phyloP scores from a whole-genome alignment of 2,329 filamentous ascomycete species.

The Davidsoniella eucalypti region DNA sequence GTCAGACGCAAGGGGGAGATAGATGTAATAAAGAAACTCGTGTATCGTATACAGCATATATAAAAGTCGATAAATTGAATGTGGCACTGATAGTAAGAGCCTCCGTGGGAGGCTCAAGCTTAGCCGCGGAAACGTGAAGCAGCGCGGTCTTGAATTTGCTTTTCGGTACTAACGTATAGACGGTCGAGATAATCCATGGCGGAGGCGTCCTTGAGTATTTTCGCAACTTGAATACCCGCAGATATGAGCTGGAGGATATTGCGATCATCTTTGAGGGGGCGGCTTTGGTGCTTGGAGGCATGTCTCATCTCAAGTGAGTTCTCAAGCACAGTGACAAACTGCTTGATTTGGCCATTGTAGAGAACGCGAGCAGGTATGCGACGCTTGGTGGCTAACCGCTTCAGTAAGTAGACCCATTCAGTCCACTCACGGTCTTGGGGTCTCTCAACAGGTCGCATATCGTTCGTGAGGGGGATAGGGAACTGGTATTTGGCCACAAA shows the following conservation, averaged over 20 bases:
- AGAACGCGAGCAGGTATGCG: slow-evolving; percentile 70
- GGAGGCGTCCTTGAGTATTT: slow-evolving; percentile 67
- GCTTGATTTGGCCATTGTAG: slow-evolving; percentile 83
- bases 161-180: slow-evolving; percentile 69
- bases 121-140: slow-evolving; percentile 24
- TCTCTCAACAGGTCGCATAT: slow-evolving; percentile 60
- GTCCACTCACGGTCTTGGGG: slow-evolving; percentile 76
- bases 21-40: neutral
- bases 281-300: slow-evolving; percentile 66
- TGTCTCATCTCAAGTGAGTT: slow-evolving; percentile 81
- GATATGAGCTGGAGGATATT: slow-evolving; percentile 80
- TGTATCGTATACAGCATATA: too few species aligned
- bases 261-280: slow-evolving; percentile 72
- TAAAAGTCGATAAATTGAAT: neutral
- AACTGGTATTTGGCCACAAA: slow-evolving; percentile 88
- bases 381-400: slow-evolving; percentile 70
- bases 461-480: slow-evolving; percentile 66
- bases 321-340: slow-evolving; percentile 74
- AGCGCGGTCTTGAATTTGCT: slow-evolving; percentile 54
- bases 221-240: slow-evolving; percentile 73
- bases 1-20: too few species aligned
- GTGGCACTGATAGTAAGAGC: neutral
- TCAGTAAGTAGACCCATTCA: slow-evolving; percentile 79
- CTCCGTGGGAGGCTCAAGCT: slow-evolving; percentile 8
- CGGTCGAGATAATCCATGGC: slow-evolving; percentile 71